Base-by-base conservation (phyloP, 2,329 filamentous ascomycete species). In the Thielaviopsis punctulata region DNA sequence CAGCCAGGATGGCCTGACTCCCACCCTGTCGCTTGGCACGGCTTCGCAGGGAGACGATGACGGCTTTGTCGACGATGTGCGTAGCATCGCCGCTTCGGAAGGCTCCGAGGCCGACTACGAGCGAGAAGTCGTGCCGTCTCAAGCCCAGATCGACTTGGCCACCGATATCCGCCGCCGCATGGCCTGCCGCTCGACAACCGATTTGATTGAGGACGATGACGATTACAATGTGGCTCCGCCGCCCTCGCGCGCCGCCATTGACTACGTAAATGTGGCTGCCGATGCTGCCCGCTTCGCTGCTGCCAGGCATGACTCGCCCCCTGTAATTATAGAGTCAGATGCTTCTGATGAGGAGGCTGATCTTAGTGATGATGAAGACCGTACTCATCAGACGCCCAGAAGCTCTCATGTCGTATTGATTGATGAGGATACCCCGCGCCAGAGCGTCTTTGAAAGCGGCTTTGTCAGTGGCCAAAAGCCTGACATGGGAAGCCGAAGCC, bases 1-100 rank as follows among this genome's bases (percentile, higher is more conserved):
- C 60, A 73, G 70, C 56, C 70, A 75, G 58, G 72, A 74, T 52
- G 72, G 64, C 49, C 73, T 71, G 19, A 66, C 69, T 30, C 65
- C 67, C 48, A 36, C 43, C 18, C 41, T 53, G 22, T 53, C 52
- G 8, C 43, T 53, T 5, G 52, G 52, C 15, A 53, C 69, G 53
- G 73, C 67, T 15, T 73, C 73, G 24, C 71, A 75, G 53, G 65
- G 67, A 25, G 71, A 69, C 23, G 66, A 68, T 46, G 70, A 72
- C 51, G 69, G 71, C 44, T 67, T 69, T 55, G 66, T 66, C 7
- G 60, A 61, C 27, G 60, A 61, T 30, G 65, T 65, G 33, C 67
- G 69, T 52, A 66, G 66, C 4, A 69, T 73, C 23, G 67, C 69
- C 18, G 66, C 67, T 22, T 63, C 61, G 7, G 48, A 41, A 12